Evolutionary conservation across 2,329 filamentous ascomycete genomes (phyloP).

Genomic region (Apiospora marii): DNA sequence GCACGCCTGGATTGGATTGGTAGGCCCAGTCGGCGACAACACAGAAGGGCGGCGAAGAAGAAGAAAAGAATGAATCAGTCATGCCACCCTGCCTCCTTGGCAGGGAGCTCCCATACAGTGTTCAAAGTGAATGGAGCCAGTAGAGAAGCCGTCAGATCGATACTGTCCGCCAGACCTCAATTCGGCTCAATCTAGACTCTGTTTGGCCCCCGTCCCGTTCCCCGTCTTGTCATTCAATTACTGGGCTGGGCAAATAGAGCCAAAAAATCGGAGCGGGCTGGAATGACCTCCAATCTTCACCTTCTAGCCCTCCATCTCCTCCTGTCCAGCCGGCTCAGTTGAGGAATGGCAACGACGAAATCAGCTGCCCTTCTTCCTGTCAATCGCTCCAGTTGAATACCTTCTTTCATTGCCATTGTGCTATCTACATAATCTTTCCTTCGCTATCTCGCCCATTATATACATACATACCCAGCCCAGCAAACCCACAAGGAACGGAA

Average conservation of each 20-base stretch:
- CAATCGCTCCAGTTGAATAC: not conserved
- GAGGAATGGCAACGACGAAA: not conserved
- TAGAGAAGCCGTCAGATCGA: not conserved
- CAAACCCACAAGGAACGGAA: not conserved
- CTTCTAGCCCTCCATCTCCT: not conserved
- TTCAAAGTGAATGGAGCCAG: not conserved
- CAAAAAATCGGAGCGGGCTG: not conserved
- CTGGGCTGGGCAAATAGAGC: not conserved
- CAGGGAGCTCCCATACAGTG: conserved; percentile 5
- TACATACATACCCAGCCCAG: not conserved
- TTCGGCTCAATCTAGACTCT: not conserved
- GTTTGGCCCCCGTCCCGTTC: not conserved
- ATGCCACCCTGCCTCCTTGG: not conserved
- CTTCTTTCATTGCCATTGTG: not conserved
- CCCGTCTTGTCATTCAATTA: not conserved
- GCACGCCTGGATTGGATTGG: not conserved
- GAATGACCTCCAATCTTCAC: not conserved
- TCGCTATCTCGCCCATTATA: not conserved
- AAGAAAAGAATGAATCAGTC: conserved; percentile 1
- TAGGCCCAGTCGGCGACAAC: not conserved
- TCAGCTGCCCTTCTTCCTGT: not conserved
- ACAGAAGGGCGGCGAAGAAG: not conserved
- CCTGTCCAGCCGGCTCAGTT: not conserved
- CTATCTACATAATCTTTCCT: not conserved
- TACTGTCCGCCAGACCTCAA: not conserved